Base-by-base conservation (phyloP, 2,329 filamentous ascomycete species). In the Dichotomopilus funicola region DNA sequence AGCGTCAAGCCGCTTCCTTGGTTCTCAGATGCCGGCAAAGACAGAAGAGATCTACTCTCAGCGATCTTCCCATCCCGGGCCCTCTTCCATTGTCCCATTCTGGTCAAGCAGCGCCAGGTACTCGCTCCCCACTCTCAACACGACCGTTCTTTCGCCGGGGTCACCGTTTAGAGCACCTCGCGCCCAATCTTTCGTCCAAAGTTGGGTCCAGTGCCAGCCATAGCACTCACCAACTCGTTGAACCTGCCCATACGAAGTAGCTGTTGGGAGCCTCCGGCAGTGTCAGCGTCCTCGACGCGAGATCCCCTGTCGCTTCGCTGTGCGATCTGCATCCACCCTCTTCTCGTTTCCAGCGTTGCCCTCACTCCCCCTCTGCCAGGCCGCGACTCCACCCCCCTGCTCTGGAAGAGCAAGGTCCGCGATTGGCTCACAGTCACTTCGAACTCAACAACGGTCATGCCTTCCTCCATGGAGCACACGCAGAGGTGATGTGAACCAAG, bases 361-460 rank as follows among this genome's bases (percentile, higher is more conserved):
- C 8, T 52, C 51, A 48, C 54, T 56, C 51, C 51, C 58, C 63
- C 51, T 60, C 57, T 49, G 50, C 36, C 54, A 52, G 55, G 53
- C 46, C 54, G 58, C 56, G 43, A 50, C 55, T 58, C 61, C 57
- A 56, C 53, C 58, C 56, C 55, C 54, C 49, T 43, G 33, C 35
- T 36, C 49, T 42, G 35, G 19, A 45, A 35, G 38, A 51, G 57
- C 50, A 42, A 43, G 43, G 44, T 49, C 53, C 49, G 47, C 54
- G 48, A 64, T 76, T 77, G 75, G 75, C 59, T 63, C 61, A 59
- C 62, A 59, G 56, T 59, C 55, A 63, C 67, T 66, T 63, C 65
- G 69, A 68, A 63, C 67, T 72, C 69, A 67, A 73, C 73, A 74
- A 75, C 75, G 72, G 74, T 73, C 74, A 78, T 78, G 75, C 75